phyloP scores from a whole-genome alignment of 2,329 filamentous ascomycete genomes.

The Diaporthe nobilis region DNA sequence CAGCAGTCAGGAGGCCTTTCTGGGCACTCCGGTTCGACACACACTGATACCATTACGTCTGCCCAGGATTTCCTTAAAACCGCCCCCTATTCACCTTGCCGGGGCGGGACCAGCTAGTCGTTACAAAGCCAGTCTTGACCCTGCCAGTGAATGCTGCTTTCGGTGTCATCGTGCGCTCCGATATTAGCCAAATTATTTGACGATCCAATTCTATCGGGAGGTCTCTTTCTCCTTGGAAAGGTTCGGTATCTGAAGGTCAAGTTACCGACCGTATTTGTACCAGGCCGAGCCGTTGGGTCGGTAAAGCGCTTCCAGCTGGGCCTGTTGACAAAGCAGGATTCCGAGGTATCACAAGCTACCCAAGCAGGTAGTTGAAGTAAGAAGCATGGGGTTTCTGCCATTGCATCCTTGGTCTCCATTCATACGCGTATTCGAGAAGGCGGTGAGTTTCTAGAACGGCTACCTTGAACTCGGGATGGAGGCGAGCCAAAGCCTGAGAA shows the following conservation, averaged over 20 bases:
- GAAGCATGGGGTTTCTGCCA: background rate
- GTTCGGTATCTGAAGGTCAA: background rate
- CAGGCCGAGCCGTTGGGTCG: background rate
- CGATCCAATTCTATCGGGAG: background rate
- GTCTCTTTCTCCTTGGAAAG: background rate
- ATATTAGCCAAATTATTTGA: background rate
- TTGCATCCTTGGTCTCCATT: background rate
- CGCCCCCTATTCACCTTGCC: conserved; percentile 2
- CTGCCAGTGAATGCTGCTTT: background rate
- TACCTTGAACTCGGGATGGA: background rate
- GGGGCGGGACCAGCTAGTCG: conserved; percentile 14
- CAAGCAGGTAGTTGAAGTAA: too few species aligned
- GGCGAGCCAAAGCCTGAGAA: background rate
- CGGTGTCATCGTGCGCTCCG: background rate
- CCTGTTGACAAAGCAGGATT: background rate
- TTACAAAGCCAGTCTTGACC: background rate
- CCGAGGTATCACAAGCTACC: background rate
- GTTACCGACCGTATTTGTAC: background rate
- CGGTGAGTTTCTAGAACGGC: background rate
- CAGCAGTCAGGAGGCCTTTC: conserved; percentile 1
- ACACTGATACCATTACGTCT: conserved; percentile 31
- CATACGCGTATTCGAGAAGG: background rate
- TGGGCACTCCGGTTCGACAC: background rate
- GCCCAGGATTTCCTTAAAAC: conserved; percentile 24
- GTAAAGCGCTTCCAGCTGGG: too few species aligned